Base-by-base conservation (phyloP, 768 basidiomycete genomes). In the Paxillus involutus region DNA sequence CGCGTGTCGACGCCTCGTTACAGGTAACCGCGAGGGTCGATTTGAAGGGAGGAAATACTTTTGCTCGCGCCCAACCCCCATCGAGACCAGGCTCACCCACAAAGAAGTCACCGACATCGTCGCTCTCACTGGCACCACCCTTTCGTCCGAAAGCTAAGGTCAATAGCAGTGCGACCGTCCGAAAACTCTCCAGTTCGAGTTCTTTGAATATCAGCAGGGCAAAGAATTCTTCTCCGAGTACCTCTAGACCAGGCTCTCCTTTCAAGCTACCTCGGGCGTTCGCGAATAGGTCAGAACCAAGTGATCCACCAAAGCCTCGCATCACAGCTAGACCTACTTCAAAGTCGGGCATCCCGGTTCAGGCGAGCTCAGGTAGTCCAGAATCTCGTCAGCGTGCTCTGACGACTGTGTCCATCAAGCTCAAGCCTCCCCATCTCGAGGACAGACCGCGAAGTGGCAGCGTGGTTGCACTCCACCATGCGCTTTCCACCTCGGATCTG, bases 101-200 rank as follows among this genome's bases (percentile, higher is more conserved):
- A 56, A 82, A 79, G 63, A 58, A 56, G n/a, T 63, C 60, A 9
- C 62, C 63, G 11, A 45, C 62, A 2, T 55, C 65, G 16, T 61
- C 64, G 2, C 62, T 64, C 21, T 63, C 74, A 0, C 67, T 21
- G 21, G 21, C 68, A 1, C 56, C 67, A 11, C 57, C 61, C 41
- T 59, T 71, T 39, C 67, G 80, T 51, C 81, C 83, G 13, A 86
- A 75, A 64, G 84, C 82, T 53, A 88, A 84, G 69, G 75, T 88
- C 37, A 86, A 82, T 61, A 78, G 73, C 55, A 81, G 75, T 59
- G 81, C 81, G 35, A 76, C 77, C 3, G 50, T 65, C 44, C 64
- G 71, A 36, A 71, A 67, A 42, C 44, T 58, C 1, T 57, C 65
- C 44, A 62, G 65, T 32, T 56, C 66, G 44, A 61, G 55, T 33